Evolutionary conservation across 768 basidiomycete genomes (phyloP).

Genomic region (Lactarius vividus): DNA sequence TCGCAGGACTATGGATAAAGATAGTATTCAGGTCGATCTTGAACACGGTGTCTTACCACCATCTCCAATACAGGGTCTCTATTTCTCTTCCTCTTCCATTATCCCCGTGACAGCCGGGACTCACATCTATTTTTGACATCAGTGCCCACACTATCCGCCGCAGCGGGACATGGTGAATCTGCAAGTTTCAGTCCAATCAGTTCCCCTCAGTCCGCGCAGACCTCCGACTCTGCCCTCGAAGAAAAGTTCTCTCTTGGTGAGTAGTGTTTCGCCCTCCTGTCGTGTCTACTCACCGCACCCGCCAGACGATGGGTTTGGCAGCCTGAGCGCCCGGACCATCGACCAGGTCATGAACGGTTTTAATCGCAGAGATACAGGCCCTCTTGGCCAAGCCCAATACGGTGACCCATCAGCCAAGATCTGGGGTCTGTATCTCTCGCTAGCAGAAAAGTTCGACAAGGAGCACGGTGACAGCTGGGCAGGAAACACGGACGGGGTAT

Average conservation of each 20-base stretch:
- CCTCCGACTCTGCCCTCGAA: background rate
- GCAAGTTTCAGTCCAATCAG: background rate
- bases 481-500: conserved; percentile 24
- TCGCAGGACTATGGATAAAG: conserved; percentile 4
- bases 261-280: background rate
- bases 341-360: background rate
- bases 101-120: background rate
- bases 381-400: background rate
- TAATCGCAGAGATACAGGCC: conserved; percentile 1
- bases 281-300: background rate
- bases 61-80: conserved; percentile 1
- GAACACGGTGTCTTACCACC: conserved; percentile 4
- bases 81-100: background rate
- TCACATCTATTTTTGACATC: background rate
- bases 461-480: conserved; percentile 24
- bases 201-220: background rate
- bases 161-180: background rate
- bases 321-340: background rate
- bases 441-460: conserved; percentile 21
- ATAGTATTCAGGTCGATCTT: background rate
- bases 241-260: conserved; percentile 9
- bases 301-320: background rate
- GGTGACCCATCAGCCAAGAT: conserved; percentile 20
- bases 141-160: background rate
- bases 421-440: conserved; percentile 21